A percentile compares a stretch with the other conserved stretches of the same genome.
phyloP scores from a whole-genome alignment of 2,329 filamentous ascomycete genomes.

The Microascus cirrosus region DNA sequence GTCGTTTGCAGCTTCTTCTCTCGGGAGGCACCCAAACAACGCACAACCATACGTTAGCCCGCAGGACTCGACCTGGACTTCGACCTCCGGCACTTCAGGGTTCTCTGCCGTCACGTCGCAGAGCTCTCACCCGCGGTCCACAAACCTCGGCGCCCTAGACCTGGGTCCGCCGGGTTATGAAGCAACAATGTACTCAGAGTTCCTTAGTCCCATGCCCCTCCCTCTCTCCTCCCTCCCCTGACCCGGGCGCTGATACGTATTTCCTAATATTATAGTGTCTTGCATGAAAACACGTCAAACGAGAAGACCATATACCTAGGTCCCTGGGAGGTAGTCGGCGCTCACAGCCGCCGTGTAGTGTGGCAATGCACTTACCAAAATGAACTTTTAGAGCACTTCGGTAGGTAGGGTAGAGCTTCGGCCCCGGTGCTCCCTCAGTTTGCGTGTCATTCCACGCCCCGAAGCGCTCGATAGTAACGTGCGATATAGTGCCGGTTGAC shows the following conservation, averaged over 20 bases:
- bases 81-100: constrained; percentile 19
- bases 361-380: constrained; percentile 43
- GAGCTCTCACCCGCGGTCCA: constrained; percentile 26
- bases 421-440: background rate
- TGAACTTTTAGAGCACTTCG: constrained; percentile 38
- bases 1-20: constrained; percentile 34
- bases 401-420: constrained; percentile 19
- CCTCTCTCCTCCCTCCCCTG: background rate
- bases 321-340: constrained; percentile 39
- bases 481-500: constrained; percentile 29
- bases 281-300: constrained; percentile 36
- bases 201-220: background rate
- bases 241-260: background rate
- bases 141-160: constrained; percentile 30
- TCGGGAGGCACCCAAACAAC: constrained; percentile 28
- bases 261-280: constrained; percentile 22
- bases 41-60: constrained; percentile 26
- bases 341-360: constrained; percentile 34
- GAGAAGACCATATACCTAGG: constrained; percentile 40
- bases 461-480: background rate
- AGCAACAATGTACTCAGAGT: constrained; percentile 35
- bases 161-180: constrained; percentile 41
- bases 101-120: constrained; percentile 28
- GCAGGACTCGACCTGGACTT: constrained; percentile 31
- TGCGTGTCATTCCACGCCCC: background rate